Evolutionary conservation across 2,329 filamentous ascomycete genomes (phyloP).

Genomic region (Penicillium expansum): DNA sequence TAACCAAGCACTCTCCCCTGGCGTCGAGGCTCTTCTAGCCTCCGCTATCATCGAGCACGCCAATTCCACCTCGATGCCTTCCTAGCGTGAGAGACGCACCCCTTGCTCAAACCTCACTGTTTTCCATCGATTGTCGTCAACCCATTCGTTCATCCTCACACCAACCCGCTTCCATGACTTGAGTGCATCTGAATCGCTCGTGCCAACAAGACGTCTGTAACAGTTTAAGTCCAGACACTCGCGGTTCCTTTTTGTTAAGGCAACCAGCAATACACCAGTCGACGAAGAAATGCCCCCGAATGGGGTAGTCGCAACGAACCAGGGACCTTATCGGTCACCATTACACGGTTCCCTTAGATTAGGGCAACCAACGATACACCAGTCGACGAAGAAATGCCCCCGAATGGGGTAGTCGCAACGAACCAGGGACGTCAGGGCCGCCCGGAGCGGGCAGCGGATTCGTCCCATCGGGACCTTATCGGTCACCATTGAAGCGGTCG

Average conservation of each 20-base stretch:
- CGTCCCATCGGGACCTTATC: neutral
- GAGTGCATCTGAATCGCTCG: neutral
- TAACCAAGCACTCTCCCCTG: neutral
- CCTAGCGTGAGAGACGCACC: conserved; percentile 15
- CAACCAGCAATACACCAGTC: neutral
- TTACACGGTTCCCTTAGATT: neutral
- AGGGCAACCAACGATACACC: neutral
- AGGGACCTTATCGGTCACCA: neutral
- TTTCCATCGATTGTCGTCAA: neutral
- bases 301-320: neutral
- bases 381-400: neutral
- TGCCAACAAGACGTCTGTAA: neutral
- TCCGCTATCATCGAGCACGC: conserved; percentile 4
- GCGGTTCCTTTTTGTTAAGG: neutral
- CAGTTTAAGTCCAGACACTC: neutral
- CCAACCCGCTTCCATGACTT: neutral
- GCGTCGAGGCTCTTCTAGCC: neutral
- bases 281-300: neutral
- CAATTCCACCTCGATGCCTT: conserved; percentile 6
- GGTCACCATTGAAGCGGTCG: neutral
- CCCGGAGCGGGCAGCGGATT: neutral
- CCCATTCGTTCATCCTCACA: neutral
- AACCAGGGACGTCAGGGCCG: neutral
- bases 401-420: neutral
- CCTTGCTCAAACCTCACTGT: conserved; percentile 5